phyloP scores from a whole-genome alignment of 768 basidiomycete species.

The Sistotremastrum niveocremeum region DNA sequence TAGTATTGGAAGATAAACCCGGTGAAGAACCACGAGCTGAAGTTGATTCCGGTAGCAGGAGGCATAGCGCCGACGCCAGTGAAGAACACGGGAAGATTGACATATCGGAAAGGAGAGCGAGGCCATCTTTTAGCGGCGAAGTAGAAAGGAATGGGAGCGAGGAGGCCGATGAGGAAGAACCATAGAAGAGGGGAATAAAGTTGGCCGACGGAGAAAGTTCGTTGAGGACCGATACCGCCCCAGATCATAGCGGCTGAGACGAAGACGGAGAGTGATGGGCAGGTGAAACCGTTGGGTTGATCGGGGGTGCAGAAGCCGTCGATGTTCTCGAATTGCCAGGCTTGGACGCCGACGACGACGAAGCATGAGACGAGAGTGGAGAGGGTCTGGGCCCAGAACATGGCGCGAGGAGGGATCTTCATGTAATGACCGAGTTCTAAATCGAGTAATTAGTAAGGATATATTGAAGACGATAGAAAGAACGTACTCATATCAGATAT shows the following conservation, averaged over 20 bases:
- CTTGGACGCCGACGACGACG: slow-evolving; percentile 15
- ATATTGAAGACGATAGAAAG: background rate
- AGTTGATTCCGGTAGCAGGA: slow-evolving; percentile 11
- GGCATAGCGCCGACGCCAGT: slow-evolving; percentile 14
- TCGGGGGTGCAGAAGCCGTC: slow-evolving; percentile 20
- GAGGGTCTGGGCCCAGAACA: slow-evolving; percentile 23
- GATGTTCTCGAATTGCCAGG: slow-evolving; percentile 19
- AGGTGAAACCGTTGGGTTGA: slow-evolving; percentile 21
- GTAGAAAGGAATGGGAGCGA: slow-evolving; percentile 21
- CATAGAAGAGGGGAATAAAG: slow-evolving; percentile 19
- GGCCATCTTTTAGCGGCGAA: slow-evolving; percentile 18
- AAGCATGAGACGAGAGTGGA: slow-evolving; percentile 23
- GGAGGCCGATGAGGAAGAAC: slow-evolving; percentile 23
- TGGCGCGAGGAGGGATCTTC: slow-evolving; percentile 11
- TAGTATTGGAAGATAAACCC: slow-evolving; percentile 15
- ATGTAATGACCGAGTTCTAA: slow-evolving; percentile 2
- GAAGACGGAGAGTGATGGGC: slow-evolving; percentile 25
- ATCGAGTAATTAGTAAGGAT: background rate
- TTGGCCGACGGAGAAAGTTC: slow-evolving; percentile 21
- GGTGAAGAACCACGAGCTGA: slow-evolving; percentile 13
- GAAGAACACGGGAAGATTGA: slow-evolving; percentile 17
- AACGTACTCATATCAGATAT: slow-evolving; percentile 16
- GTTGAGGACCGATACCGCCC: slow-evolving; percentile 19
- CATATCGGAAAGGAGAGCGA: background rate
- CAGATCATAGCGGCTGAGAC: slow-evolving; percentile 25